These are phyloP conservation scores for Vinca major DNA, from an alignment of 305 asterid genomes.

Conservation along the genomic window DNA sequence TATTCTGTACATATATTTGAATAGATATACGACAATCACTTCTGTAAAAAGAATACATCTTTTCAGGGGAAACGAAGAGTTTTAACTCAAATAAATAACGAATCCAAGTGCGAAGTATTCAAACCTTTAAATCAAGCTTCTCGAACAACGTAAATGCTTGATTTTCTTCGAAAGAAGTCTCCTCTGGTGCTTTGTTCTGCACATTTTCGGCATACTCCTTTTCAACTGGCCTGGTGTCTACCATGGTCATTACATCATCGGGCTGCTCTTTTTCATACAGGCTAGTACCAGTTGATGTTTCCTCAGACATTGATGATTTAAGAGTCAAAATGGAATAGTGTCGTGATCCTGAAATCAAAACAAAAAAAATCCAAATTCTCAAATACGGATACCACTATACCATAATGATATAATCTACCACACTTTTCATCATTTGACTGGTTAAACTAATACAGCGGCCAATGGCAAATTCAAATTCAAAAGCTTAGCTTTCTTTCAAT, in stretches of 20 bases:
- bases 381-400: background rate
- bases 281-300: constrained; percentile 15
- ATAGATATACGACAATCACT: too few relatives aligned
- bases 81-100: background rate
- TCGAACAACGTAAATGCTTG: constrained; percentile 32
- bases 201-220: constrained; percentile 19
- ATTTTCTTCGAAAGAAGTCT: constrained; percentile 15
- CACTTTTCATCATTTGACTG: background rate
- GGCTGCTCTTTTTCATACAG: constrained; percentile 19
- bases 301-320: constrained; percentile 27
- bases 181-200: constrained; percentile 25
- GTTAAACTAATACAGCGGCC: background rate
- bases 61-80: too few relatives aligned
- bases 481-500: background rate
- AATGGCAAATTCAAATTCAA: background rate
- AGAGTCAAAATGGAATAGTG: constrained; percentile 21
- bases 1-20: constrained; percentile 14
- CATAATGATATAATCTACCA: background rate
- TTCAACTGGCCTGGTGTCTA: constrained; percentile 18
- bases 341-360: constrained; percentile 26
- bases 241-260: constrained; percentile 17
- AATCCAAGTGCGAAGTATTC: background rate
- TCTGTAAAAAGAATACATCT: too few relatives aligned
- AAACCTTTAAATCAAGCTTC: constrained; percentile 39
- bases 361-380: background rate